A percentile compares a stretch with the other conserved stretches of the same genome.
These are phyloP conservation scores for Botrytis cinerea DNA, from an alignment of 2,329 filamentous ascomycete genomes.

Conservation along the genomic window DNA sequence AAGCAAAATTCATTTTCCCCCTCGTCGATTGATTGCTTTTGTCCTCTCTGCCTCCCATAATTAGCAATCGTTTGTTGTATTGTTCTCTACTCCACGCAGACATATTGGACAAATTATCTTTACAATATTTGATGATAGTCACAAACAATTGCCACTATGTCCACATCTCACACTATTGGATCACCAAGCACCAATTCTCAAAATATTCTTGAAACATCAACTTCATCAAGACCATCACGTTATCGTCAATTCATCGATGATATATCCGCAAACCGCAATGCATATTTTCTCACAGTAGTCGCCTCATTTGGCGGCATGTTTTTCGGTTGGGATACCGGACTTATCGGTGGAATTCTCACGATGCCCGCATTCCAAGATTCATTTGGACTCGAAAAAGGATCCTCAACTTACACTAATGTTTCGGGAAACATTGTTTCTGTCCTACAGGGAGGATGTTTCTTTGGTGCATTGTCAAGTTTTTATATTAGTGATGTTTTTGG, in stretches of 20 bases:
- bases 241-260: constrained; percentile 19
- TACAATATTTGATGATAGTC: neutral
- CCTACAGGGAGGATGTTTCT: constrained; percentile 66
- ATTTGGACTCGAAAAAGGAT: constrained; percentile 1
- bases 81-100: neutral
- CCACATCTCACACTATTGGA: neutral
- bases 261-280: constrained; percentile 20
- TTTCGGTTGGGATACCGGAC: constrained; percentile 67
- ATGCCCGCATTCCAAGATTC: constrained; percentile 57
- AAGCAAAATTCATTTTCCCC: too few species aligned
- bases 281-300: constrained; percentile 22
- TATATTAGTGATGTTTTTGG: constrained; percentile 40
- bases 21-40: neutral
- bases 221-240: neutral
- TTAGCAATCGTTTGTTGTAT: too few species aligned
- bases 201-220: neutral
- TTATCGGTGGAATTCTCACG: constrained; percentile 73
- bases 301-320: constrained; percentile 66
- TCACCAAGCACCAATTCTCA: neutral
- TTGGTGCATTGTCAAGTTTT: constrained; percentile 56
- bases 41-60: neutral
- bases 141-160: neutral
- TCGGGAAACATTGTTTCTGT: constrained; percentile 57
- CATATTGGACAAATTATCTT: neutral
- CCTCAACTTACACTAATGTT: constrained; percentile 2